A percentile compares a stretch with the other conserved stretches of the same genome.
Conservation (phyloP, 192 early-diverging fungal species). For the Spizellomyces punctatus region DNA sequence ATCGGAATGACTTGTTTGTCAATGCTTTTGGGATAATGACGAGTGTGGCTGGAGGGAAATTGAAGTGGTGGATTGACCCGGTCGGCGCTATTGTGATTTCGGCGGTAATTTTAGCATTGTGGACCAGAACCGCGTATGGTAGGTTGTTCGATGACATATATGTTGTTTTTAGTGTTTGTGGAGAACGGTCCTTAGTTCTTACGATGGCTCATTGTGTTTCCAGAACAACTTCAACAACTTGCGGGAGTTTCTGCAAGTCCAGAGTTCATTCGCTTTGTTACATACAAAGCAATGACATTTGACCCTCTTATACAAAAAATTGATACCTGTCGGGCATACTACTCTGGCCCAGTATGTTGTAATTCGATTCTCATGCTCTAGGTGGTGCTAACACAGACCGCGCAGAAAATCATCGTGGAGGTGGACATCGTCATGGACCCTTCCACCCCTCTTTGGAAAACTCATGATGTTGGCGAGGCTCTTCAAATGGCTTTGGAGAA, state of each 20-base stretch:
- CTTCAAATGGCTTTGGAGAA: conserved; percentile 87
- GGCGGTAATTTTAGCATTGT: conserved; percentile 64
- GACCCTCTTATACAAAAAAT: conserved; percentile 40
- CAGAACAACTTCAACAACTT: conserved; percentile 68
- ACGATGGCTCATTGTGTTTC: too few relatives aligned
- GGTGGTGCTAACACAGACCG: too few relatives aligned
- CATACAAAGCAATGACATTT: conserved; percentile 71
- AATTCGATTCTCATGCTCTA: background rate
- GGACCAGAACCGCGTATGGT: conserved; percentile 62
- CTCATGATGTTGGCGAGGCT: conserved; percentile 90
- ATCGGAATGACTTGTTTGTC: conserved; percentile 73
- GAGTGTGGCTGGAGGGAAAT: conserved; percentile 53
- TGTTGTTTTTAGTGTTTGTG: background rate
- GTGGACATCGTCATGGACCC: conserved; percentile 93
- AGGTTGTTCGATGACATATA: conserved; percentile 9
- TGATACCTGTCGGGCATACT: conserved; percentile 74
- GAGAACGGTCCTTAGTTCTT: conserved; percentile 1
- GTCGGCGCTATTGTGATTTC: conserved; percentile 66
- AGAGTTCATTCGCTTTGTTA: conserved; percentile 75
- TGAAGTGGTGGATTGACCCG: conserved; percentile 74
- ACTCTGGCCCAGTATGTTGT: conserved; percentile 69
- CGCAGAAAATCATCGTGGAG: conserved; percentile 81
- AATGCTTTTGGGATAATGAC: conserved; percentile 64
- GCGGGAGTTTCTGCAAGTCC: conserved; percentile 76
- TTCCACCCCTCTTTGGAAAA: conserved; percentile 70